A percentile compares a stretch with the other conserved stretches of the same genome.
Evolutionary conservation across 2,329 filamentous ascomycete species (phyloP).

Genomic region (Helotiales sp.): DNA sequence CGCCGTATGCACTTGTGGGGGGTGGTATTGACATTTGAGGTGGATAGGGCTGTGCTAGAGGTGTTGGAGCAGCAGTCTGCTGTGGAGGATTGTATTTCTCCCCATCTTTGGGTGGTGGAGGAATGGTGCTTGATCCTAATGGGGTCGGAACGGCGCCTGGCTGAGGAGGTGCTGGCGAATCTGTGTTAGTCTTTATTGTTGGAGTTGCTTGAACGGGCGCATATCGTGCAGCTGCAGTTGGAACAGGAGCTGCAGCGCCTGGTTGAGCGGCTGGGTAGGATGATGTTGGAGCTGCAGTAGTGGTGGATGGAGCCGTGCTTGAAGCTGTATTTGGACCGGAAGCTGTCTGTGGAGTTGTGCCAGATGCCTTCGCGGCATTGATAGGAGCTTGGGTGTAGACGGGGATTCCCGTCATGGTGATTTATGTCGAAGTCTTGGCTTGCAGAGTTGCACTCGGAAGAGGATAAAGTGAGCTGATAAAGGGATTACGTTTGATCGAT

Average conservation of each 20-base stretch:
- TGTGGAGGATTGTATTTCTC: constrained; percentile 43
- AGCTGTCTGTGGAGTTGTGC: constrained; percentile 47
- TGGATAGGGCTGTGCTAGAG: constrained; percentile 39
- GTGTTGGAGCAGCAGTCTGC: constrained; percentile 35
- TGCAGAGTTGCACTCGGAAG: not conserved
- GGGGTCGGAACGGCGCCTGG: constrained; percentile 55
- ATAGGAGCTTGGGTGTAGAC: constrained; percentile 61
- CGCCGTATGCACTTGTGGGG: constrained; percentile 42
- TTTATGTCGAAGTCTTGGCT: not conserved
- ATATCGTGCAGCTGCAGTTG: constrained; percentile 36
- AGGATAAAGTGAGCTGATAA: not conserved
- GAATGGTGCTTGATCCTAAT: constrained; percentile 38
- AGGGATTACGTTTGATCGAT: not conserved
- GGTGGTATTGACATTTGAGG: constrained; percentile 54
- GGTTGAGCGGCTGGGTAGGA: constrained; percentile 46
- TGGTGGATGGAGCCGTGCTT: constrained; percentile 24
- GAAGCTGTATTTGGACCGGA: constrained; percentile 16
- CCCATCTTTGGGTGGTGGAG: constrained; percentile 53
- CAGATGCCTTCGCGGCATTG: constrained; percentile 51
- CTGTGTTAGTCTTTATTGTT: constrained; percentile 39
- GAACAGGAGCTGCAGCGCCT: constrained; percentile 50
- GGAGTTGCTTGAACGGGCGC: constrained; percentile 44
- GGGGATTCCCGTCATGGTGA: constrained; percentile 60
- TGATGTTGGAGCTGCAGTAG: constrained; percentile 35
- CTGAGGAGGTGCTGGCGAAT: constrained; percentile 57